These are phyloP conservation scores for Chaetomium sp. DNA, from an alignment of 2,329 filamentous ascomycete genomes.

Conservation along the genomic window DNA sequence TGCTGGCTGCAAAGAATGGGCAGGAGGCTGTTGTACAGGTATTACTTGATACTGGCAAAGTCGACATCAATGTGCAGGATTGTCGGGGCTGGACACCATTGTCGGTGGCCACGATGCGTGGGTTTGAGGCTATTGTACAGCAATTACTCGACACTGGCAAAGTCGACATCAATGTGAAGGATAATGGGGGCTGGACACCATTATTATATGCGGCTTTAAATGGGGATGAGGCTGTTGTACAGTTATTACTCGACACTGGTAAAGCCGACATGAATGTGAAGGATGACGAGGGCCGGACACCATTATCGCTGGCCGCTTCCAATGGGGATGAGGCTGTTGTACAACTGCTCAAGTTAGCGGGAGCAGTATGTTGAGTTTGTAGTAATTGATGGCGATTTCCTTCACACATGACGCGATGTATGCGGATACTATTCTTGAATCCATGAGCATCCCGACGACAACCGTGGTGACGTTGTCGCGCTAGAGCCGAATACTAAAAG, in stretches of 20 bases:
- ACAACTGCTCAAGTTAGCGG: not conserved
- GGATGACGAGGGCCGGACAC: not conserved
- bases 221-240: too few species aligned
- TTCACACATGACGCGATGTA: not conserved
- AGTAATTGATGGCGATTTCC: not conserved
- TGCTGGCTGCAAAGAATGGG: not conserved
- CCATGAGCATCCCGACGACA: too few species aligned
- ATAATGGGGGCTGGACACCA: not conserved
- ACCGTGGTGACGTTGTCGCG: too few species aligned
- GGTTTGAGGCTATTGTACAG: not conserved
- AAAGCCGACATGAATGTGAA: not conserved
- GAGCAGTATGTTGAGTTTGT: not conserved
- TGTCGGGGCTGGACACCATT: not conserved
- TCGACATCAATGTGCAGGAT: not conserved
- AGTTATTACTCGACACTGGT: not conserved
- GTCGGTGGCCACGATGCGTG: too few species aligned
- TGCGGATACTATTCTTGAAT: not conserved
- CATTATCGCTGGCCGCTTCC: not conserved
- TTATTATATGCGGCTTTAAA: not conserved
- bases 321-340: conserved; percentile 5
- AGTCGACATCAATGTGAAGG: not conserved
- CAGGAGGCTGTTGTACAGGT: not conserved
- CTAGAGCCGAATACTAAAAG: too few species aligned
- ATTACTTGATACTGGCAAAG: not conserved
- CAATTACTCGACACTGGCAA: not conserved